A percentile compares a stretch with the other conserved stretches of the same genome.
phyloP scores from a whole-genome alignment of 768 basidiomycete genomes.

The Russula ochroleuca region DNA sequence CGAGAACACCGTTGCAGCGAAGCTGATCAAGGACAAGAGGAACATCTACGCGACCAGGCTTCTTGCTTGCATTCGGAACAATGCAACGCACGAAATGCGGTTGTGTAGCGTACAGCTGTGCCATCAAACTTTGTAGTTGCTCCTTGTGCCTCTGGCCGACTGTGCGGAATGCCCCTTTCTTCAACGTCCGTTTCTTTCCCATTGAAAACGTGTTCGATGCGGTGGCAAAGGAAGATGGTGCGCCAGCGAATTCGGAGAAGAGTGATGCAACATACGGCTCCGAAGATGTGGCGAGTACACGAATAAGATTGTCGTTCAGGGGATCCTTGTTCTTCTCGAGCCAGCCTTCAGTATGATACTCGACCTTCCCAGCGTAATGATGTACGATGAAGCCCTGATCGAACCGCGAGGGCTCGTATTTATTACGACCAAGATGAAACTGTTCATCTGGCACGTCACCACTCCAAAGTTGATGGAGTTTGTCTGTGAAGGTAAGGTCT shows the following conservation, averaged over 20 bases:
- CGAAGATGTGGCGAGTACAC: conserved; percentile 76
- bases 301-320: conserved; percentile 90
- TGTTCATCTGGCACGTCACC: conserved; percentile 43
- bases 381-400: conserved; percentile 92
- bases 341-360: conserved; percentile 95
- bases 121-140: conserved; percentile 87
- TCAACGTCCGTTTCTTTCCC: conserved; percentile 69
- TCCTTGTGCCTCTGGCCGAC: conserved; percentile 95
- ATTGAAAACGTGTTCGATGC: conserved; percentile 44
- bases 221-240: conserved; percentile 34
- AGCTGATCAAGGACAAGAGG: conserved; percentile 95
- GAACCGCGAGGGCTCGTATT: conserved; percentile 84
- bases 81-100: conserved; percentile 99
- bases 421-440: conserved; percentile 69
- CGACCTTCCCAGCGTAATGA: conserved; percentile 96
- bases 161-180: conserved; percentile 96
- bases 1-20: conserved; percentile 97
- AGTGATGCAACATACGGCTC: conserved; percentile 78
- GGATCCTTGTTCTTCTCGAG: conserved; percentile 99
- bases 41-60: conserved; percentile 85
- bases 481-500: conserved; percentile 91
- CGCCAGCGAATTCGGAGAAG: conserved; percentile 76
- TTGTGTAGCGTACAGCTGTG: conserved; percentile 86
- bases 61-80: conserved; percentile 90
- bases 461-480: conserved; percentile 78